Conservation (phyloP, 2,329 filamentous ascomycete species). For the Botrytis sinoallii region DNA sequence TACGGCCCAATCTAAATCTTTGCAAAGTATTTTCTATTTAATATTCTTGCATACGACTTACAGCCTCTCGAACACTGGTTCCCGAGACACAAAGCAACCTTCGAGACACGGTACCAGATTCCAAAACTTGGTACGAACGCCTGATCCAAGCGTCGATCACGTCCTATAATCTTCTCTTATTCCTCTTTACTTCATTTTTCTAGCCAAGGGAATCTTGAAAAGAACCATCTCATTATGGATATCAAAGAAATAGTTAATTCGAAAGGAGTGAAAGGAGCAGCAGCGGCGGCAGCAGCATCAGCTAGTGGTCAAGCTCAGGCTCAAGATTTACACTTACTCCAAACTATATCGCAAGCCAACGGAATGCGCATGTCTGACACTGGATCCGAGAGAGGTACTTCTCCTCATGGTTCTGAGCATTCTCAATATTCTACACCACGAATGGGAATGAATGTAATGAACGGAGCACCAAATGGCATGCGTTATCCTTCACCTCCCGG, state of each 20-base stretch:
- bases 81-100: slow-evolving; percentile 34
- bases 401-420: slow-evolving; percentile 39
- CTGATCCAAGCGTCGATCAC: slow-evolving; percentile 35
- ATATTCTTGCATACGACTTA: slow-evolving; percentile 23
- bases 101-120: slow-evolving; percentile 28
- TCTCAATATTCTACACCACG: slow-evolving; percentile 37
- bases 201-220: slow-evolving; percentile 7
- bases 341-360: slow-evolving; percentile 38
- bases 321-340: slow-evolving; percentile 38
- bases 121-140: slow-evolving; percentile 34
- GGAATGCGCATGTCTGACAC: slow-evolving; percentile 37
- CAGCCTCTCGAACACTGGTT: slow-evolving; percentile 26
- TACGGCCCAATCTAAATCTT: not conserved
- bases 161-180: slow-evolving; percentile 29
- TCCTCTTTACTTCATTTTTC: slow-evolving; percentile 3
- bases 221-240: slow-evolving; percentile 34
- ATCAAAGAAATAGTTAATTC: slow-evolving; percentile 41
- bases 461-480: slow-evolving; percentile 33
- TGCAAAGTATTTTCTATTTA: not conserved
- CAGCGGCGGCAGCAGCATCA: slow-evolving; percentile 33
- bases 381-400: slow-evolving; percentile 37
- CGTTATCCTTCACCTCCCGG: slow-evolving; percentile 39
- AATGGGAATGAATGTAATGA: slow-evolving; percentile 36
- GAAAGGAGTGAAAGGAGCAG: slow-evolving; percentile 36
- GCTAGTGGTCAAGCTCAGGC: slow-evolving; percentile 32